Percentiles rank a stretch among this genome's conserved stretches.
Evolutionary conservation across 495 filamentous ascomycete species (phyloP).

Genomic region (Cercophora sp.): DNA sequence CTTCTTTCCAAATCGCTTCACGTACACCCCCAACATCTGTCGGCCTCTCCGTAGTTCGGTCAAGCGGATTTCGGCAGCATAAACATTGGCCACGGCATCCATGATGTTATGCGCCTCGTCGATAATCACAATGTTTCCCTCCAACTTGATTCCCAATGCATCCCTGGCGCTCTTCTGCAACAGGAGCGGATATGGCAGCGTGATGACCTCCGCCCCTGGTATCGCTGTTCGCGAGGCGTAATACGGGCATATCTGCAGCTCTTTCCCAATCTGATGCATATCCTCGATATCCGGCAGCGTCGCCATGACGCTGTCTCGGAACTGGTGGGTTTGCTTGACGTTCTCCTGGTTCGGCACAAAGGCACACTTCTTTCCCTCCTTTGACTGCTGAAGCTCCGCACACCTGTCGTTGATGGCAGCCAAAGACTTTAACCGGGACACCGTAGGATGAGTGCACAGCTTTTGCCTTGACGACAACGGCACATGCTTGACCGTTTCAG

Average conservation of each 20-base stretch:
- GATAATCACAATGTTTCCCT: conserved; percentile 84
- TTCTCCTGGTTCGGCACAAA: conserved; percentile 77
- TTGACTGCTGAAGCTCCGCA: conserved; percentile 80
- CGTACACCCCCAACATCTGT: conserved; percentile 72
- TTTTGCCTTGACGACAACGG: conserved; percentile 87
- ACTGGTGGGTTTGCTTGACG: conserved; percentile 65
- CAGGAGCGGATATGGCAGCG: conserved; percentile 86
- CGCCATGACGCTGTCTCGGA: conserved; percentile 84
- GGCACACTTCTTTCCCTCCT: conserved; percentile 64
- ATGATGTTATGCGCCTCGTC: conserved; percentile 98
- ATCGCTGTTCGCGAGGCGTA: conserved; percentile 86
- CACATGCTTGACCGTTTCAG: conserved; percentile 75
- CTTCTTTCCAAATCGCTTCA: conserved; percentile 81
- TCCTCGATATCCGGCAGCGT: conserved; percentile 93
- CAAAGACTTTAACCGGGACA: conserved; percentile 63
- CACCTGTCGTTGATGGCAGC: conserved; percentile 95
- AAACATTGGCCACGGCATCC: conserved; percentile 84
- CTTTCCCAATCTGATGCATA: conserved; percentile 69
- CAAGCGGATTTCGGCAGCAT: conserved; percentile 74
- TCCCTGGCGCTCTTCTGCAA: conserved; percentile 87
- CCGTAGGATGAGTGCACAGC: conserved; percentile 85
- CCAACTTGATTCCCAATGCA: conserved; percentile 78
- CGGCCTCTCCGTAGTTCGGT: conserved; percentile 67
- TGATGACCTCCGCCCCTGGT: conserved; percentile 85
- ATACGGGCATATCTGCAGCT: conserved; percentile 85